Conservation (phyloP, 805 yeast genomes). For the Spathaspora hagerdaliae region DNA sequence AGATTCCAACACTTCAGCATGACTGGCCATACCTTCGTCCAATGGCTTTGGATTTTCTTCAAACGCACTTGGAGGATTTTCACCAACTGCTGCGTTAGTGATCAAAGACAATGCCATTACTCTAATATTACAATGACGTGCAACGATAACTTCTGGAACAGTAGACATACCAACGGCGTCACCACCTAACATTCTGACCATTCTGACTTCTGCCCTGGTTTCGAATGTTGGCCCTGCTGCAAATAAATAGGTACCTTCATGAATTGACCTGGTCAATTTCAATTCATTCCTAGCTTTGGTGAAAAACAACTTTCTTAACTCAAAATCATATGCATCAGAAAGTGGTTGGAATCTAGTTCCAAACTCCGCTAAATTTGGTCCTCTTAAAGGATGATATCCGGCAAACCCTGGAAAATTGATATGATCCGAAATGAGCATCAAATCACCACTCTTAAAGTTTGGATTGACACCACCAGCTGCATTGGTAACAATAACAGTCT, state of each 20-base stretch:
- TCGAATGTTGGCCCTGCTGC: slow-evolving; percentile 95
- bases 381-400: slow-evolving; percentile 83
- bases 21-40: slow-evolving; percentile 79
- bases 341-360: slow-evolving; percentile 89
- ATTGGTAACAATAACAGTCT: slow-evolving; percentile 76
- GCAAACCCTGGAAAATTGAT: slow-evolving; percentile 87
- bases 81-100: slow-evolving; percentile 77
- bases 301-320: slow-evolving; percentile 60
- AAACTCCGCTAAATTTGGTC: slow-evolving; percentile 72
- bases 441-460: slow-evolving; percentile 71
- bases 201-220: slow-evolving; percentile 84
- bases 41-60: slow-evolving; percentile 50
- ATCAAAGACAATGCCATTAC: slow-evolving; percentile 84
- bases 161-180: slow-evolving; percentile 98
- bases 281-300: slow-evolving; percentile 44
- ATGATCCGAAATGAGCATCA: slow-evolving; percentile 89
- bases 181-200: slow-evolving; percentile 69
- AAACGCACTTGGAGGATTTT: slow-evolving; percentile 62
- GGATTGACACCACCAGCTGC: slow-evolving; percentile 91
- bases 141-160: slow-evolving; percentile 92
- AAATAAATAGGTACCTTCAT: slow-evolving; percentile 83
- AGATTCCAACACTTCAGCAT: slow-evolving; percentile 83
- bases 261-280: slow-evolving; percentile 55
- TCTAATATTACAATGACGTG: slow-evolving; percentile 79
- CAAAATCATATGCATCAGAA: slow-evolving; percentile 84